Evolutionary conservation across 495 filamentous ascomycete species (phyloP).

Genomic region (Aspergillus taichungensis): DNA sequence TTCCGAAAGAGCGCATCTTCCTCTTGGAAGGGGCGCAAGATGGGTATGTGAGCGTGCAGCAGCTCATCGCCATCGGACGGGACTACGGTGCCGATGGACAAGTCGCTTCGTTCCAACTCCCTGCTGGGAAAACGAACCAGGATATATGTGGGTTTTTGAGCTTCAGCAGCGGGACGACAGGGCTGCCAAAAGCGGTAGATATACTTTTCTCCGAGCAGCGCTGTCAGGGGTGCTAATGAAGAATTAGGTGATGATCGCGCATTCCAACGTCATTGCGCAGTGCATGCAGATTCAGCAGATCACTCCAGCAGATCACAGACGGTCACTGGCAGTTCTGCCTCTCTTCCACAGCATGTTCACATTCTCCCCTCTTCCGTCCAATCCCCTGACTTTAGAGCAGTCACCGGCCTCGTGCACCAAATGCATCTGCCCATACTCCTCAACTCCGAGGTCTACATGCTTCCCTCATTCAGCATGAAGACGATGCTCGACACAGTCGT

Average conservation of each 20-base stretch:
- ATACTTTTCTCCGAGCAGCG: slow-evolving; percentile 18
- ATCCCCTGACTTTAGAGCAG: slow-evolving; percentile 15
- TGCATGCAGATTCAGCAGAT: slow-evolving; percentile 46
- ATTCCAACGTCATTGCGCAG: slow-evolving; percentile 56
- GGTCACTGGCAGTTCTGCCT: slow-evolving; percentile 45
- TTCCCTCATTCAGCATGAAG: slow-evolving; percentile 50
- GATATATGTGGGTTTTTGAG: slow-evolving; percentile 48
- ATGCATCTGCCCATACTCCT: slow-evolving; percentile 50
- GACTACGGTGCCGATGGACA: slow-evolving; percentile 27
- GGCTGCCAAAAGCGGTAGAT: slow-evolving; percentile 24
- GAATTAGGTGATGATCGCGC: slow-evolving; percentile 47
- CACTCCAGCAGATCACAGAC: slow-evolving; percentile 36
- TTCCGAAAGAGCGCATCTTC: slow-evolving; percentile 41
- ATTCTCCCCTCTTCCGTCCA: background rate
- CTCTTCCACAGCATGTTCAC: slow-evolving; percentile 39
- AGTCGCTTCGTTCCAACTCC: slow-evolving; percentile 32
- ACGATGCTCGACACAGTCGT: slow-evolving; percentile 45
- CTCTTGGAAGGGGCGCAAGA: slow-evolving; percentile 44
- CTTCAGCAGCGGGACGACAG: slow-evolving; percentile 40
- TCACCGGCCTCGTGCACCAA: slow-evolving; percentile 49
- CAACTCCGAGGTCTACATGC: slow-evolving; percentile 50
- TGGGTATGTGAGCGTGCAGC: slow-evolving; percentile 41
- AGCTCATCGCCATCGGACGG: slow-evolving; percentile 39
- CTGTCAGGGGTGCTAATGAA: slow-evolving; percentile 30
- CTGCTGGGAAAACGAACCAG: slow-evolving; percentile 40